Evolutionary conservation across 2,329 filamentous ascomycete species (phyloP), one percentile per base, ranked within the genome.

Genomic region (Neofusicoccum sp.): DNA sequence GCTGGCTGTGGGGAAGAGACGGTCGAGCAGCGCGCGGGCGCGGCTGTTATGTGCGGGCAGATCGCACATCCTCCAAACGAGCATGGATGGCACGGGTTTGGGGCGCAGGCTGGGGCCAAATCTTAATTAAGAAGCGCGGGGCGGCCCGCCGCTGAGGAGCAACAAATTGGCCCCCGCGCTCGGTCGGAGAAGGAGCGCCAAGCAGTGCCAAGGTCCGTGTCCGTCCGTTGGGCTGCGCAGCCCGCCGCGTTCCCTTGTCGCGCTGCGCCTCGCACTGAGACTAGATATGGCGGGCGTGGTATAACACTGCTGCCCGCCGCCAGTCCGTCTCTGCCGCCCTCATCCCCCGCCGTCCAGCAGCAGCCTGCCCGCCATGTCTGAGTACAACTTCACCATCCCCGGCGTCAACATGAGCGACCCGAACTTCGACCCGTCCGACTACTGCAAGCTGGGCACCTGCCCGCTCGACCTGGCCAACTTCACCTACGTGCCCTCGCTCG

Each of bases 401-500:
- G 22, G 22, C 22, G 22, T 22, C 22, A 22, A 22, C 22, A 22
- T 22, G 22, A 22, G 22, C 22, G 22, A 22, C 22, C 22, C 22
- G 1, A 22, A 22, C 22, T 22, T 22, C 22, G 22, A 43, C 22
- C 59, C 59, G 12, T 14, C 12, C 36, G 45, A 50, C 16, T 50
- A 61, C 59, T 61, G 59, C 59, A 71, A 12, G 1, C 66, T 78
- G n/a, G 74, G 76, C 52, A 73, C 71, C 37, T 84, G 83, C 64
- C 76, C 80, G 0, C 76, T 84, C 16, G 71, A 79, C 60, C 76
- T 74, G 1, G 83, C 81, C 1, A 77, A 80, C 14, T 84, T 86
- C 66, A 79, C 82, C 31, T 87, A 87, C 71, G 76, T 81, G 37
- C 85, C 85, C 0, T 79, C 73, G 41, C 71, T 84, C 0, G 76